Percentiles rank a stretch among this genome's conserved stretches.
Conservation (phyloP, 1,284 basidiomycete genomes). For the Afroboletus lepidellus region DNA sequence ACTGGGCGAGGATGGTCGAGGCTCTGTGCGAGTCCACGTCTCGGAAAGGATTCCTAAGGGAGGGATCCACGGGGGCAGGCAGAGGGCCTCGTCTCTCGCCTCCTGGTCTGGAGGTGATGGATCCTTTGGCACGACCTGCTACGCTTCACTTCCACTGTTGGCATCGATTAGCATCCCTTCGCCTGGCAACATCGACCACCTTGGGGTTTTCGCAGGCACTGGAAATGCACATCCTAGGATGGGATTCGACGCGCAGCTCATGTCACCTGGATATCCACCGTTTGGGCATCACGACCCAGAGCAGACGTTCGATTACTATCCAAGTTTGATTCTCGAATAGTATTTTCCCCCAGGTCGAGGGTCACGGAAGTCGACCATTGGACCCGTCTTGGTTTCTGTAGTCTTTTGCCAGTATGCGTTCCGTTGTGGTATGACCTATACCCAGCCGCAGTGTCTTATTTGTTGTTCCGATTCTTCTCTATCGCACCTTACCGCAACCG, state of each 20-base stretch:
- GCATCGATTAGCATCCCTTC: slow-evolving; percentile 20
- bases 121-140: slow-evolving; percentile 24
- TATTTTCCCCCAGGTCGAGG: slow-evolving; percentile 46
- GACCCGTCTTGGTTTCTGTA: slow-evolving; percentile 1
- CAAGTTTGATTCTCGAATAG: slow-evolving; percentile 39
- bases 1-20: slow-evolving; percentile 63
- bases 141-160: slow-evolving; percentile 34
- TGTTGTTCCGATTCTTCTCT: slow-evolving; percentile 1
- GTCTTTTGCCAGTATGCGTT: slow-evolving; percentile 14
- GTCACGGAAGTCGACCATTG: background rate
- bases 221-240: slow-evolving; percentile 20
- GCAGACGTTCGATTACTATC: slow-evolving; percentile 40
- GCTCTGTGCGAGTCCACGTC: slow-evolving; percentile 68
- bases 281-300: slow-evolving; percentile 34
- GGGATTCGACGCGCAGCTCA: slow-evolving; percentile 24
- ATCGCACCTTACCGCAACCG: slow-evolving; percentile 1
- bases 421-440: slow-evolving; percentile 17
- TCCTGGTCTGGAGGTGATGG: slow-evolving; percentile 28
- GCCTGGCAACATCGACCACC: slow-evolving; percentile 23
- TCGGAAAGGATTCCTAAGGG: slow-evolving; percentile 44
- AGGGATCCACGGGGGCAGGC: slow-evolving; percentile 27
- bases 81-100: slow-evolving; percentile 31
- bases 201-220: slow-evolving; percentile 24
- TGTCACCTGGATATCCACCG: slow-evolving; percentile 24
- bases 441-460: slow-evolving; percentile 10